A percentile compares a stretch with the other conserved stretches of the same genome.
phyloP scores from a whole-genome alignment of 805 yeast species.

The Metschnikowia continentalis region DNA sequence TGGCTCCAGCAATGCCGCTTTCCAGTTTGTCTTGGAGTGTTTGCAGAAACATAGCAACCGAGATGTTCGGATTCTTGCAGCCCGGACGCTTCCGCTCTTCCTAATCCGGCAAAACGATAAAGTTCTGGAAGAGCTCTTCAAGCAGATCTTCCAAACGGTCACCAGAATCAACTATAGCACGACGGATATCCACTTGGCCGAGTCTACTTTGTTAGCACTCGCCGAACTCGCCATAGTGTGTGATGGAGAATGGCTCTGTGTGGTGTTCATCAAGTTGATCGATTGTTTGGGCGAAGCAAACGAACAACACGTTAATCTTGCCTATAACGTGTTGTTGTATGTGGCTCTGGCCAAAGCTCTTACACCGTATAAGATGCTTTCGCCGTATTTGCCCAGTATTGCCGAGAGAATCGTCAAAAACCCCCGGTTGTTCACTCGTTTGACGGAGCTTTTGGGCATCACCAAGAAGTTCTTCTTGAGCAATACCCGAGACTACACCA shows the following conservation, averaged over 20 bases:
- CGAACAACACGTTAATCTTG: conserved; percentile 63
- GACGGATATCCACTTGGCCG: conserved; percentile 43
- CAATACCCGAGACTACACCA: conserved; percentile 66
- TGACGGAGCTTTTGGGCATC: conserved; percentile 65
- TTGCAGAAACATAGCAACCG: conserved; percentile 42
- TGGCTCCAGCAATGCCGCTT: conserved; percentile 24
- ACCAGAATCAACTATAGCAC: conserved; percentile 31
- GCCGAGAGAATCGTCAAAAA: conserved; percentile 61
- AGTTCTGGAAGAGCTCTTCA: conserved; percentile 41
- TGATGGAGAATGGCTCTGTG: conserved; percentile 65
- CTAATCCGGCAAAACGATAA: conserved; percentile 34
- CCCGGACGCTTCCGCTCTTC: conserved; percentile 52
- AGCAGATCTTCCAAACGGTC: conserved; percentile 39
- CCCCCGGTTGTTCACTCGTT: conserved; percentile 50
- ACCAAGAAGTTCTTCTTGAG: conserved; percentile 57
- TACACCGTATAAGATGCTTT: conserved; percentile 75
- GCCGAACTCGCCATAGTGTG: conserved; percentile 60
- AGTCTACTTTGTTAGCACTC: conserved; percentile 57
- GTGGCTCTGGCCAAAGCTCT: conserved; percentile 53
- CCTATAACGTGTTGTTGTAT: conserved; percentile 57
- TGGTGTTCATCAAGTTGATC: conserved; percentile 59
- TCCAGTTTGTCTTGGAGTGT: conserved; percentile 39
- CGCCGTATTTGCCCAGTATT: conserved; percentile 74
- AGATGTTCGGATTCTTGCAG: conserved; percentile 51
- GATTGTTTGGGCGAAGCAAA: conserved; percentile 62